Conservation (phyloP, 2,329 filamentous ascomycete species). For the Hymenoscyphus repandus region DNA sequence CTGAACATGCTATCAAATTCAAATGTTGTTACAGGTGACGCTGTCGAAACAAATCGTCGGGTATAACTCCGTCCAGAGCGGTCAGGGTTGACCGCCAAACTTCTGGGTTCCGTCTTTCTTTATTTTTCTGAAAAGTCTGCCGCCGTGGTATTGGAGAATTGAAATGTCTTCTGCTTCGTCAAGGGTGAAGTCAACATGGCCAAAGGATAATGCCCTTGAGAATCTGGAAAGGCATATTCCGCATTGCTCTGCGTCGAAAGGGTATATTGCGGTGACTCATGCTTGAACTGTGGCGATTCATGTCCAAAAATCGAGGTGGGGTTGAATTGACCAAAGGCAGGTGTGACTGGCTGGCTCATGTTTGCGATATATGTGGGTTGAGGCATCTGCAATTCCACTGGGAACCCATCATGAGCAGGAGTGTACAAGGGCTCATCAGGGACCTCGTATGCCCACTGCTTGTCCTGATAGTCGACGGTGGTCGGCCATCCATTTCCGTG, state of each 20-base stretch:
- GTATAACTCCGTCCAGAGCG: neutral
- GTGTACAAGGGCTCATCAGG: constrained; percentile 28
- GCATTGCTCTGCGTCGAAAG: constrained; percentile 20
- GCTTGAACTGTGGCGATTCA: constrained; percentile 22
- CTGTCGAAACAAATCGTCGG: neutral
- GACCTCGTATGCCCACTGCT: constrained; percentile 23
- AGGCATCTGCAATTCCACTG: constrained; percentile 25
- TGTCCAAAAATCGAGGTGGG: constrained; percentile 21
- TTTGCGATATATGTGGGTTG: constrained; percentile 17
- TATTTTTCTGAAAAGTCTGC: constrained; percentile 31
- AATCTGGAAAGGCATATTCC: constrained; percentile 27
- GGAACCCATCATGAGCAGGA: constrained; percentile 24
- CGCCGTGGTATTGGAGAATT: constrained; percentile 30
- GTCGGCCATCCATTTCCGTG: constrained; percentile 16
- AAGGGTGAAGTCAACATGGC: constrained; percentile 19
- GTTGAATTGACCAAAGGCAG: constrained; percentile 28
- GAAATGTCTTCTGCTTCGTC: constrained; percentile 29
- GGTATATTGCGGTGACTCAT: constrained; percentile 22
- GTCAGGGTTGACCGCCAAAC: neutral
- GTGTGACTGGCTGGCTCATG: constrained; percentile 29
- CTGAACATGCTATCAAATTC: neutral
- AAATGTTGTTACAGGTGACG: neutral
- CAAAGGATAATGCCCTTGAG: constrained; percentile 8
- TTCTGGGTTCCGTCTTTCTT: neutral
- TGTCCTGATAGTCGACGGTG: constrained; percentile 17